A percentile compares a stretch with the other conserved stretches of the same genome.
Evolutionary conservation across 2,329 filamentous ascomycete species (phyloP).

Genomic region (Epichloe gansuensis): DNA sequence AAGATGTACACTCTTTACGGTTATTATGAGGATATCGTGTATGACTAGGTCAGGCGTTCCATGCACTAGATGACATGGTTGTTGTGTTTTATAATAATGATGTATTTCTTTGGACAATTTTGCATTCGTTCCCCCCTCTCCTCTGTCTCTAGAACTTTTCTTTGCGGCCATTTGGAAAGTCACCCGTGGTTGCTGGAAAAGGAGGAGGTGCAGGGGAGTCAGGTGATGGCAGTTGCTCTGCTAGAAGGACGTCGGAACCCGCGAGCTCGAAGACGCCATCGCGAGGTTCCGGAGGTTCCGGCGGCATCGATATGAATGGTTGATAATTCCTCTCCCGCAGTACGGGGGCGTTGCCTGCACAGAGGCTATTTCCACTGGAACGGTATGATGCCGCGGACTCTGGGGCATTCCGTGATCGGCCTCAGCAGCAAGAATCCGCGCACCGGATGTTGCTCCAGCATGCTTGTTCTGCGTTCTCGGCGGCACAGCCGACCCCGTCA

Average conservation of each 20-base stretch:
- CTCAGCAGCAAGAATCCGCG: background rate
- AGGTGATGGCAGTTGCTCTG: background rate
- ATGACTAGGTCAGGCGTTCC: slow-evolving; percentile 18
- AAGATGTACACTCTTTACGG: slow-evolving; percentile 1
- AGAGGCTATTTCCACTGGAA: slow-evolving; percentile 43
- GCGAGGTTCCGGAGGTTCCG: slow-evolving; percentile 1
- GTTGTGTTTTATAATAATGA: slow-evolving; percentile 5
- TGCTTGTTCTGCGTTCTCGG: background rate
- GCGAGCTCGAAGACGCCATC: slow-evolving; percentile 32
- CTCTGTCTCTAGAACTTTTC: background rate
- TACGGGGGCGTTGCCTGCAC: slow-evolving; percentile 2
- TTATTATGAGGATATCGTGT: slow-evolving; percentile 14
- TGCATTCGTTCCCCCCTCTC: background rate
- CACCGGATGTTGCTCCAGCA: background rate
- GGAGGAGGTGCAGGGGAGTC: background rate
- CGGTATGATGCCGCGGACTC: slow-evolving; percentile 9
- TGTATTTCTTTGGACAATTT: background rate
- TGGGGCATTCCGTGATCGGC: background rate
- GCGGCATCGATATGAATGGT: background rate
- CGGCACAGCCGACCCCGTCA: background rate
- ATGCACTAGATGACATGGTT: slow-evolving; percentile 12
- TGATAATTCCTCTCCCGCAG: background rate
- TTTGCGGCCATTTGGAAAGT: background rate
- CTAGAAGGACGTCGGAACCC: slow-evolving; percentile 19
- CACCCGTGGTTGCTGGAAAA: background rate